Conservation (phyloP, 2,329 filamentous ascomycete species). For the Lachnellula arida region DNA sequence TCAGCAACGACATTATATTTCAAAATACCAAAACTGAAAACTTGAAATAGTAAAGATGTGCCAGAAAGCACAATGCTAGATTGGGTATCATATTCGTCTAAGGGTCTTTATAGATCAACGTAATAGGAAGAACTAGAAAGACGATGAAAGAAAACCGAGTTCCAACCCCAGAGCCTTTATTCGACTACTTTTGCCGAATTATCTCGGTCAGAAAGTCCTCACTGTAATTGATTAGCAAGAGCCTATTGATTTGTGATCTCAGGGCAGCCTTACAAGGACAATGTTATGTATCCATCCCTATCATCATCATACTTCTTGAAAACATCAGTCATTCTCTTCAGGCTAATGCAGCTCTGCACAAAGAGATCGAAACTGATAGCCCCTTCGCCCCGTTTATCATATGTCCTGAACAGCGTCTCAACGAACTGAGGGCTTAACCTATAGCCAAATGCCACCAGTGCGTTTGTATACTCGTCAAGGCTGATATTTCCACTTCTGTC, state of each 20-base stretch:
- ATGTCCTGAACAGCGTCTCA: constrained; percentile 78
- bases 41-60: not conserved
- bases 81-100: constrained; percentile 22
- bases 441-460: constrained; percentile 90
- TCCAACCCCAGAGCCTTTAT: not conserved
- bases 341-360: constrained; percentile 91
- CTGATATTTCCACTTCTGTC: constrained; percentile 85
- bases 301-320: constrained; percentile 99
- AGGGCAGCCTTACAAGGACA: constrained; percentile 54
- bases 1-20: not conserved
- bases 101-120: constrained; percentile 8
- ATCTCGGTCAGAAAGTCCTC: constrained; percentile 32
- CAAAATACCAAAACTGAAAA: not conserved
- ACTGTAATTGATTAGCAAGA: constrained; percentile 13
- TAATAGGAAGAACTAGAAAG: not conserved
- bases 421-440: constrained; percentile 81
- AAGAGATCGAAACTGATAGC: constrained; percentile 92
- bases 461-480: constrained; percentile 81
- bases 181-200: constrained; percentile 25
- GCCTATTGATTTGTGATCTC: not conserved
- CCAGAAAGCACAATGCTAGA: not conserved
- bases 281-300: constrained; percentile 83
- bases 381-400: constrained; percentile 70
- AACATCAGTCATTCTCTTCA: constrained; percentile 98
- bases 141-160: not conserved